Evolutionary conservation across 768 basidiomycete species (phyloP).

Genomic region (Suillus clintonianus): DNA sequence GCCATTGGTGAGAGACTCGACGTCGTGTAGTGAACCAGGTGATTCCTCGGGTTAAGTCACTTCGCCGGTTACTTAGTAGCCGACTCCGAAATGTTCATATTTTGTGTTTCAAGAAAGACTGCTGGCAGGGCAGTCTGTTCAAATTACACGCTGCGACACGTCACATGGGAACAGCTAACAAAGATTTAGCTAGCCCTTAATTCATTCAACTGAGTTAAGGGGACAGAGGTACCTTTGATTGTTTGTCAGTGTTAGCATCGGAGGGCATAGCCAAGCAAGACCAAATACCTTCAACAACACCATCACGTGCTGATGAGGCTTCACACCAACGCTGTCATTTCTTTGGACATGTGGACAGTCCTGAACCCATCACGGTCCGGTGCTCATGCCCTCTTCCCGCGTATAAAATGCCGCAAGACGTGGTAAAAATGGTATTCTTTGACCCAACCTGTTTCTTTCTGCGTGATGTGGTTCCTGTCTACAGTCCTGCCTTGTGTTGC

Average conservation of each 20-base stretch:
- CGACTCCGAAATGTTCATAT: no score
- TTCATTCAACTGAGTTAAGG: no score
- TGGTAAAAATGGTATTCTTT: not conserved
- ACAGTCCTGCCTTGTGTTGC: constrained; percentile 1
- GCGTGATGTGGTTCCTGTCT: constrained; percentile 11
- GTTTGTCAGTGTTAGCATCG: constrained; percentile 6
- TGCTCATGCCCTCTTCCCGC: not conserved
- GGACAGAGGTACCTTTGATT: no score
- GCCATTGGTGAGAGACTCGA: constrained; percentile 37
- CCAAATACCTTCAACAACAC: not conserved
- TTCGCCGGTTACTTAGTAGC: not conserved
- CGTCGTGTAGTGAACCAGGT: no score
- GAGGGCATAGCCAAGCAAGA: constrained; percentile 5
- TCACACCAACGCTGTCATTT: constrained; percentile 8
- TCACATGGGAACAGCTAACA: no score
- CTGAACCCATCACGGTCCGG: constrained; percentile 7
- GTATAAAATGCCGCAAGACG: not conserved
- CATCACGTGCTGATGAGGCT: constrained; percentile 1
- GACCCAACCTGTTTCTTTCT: not conserved
- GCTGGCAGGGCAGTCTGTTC: no score
- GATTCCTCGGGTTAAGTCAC: not conserved
- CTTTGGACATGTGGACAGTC: constrained; percentile 1
- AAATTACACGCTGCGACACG: no score
- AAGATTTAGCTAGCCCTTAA: no score
- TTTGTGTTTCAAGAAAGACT: no score